Base-by-base conservation (phyloP, 345 rosid species). In the Aquilaria malaccensis region DNA sequence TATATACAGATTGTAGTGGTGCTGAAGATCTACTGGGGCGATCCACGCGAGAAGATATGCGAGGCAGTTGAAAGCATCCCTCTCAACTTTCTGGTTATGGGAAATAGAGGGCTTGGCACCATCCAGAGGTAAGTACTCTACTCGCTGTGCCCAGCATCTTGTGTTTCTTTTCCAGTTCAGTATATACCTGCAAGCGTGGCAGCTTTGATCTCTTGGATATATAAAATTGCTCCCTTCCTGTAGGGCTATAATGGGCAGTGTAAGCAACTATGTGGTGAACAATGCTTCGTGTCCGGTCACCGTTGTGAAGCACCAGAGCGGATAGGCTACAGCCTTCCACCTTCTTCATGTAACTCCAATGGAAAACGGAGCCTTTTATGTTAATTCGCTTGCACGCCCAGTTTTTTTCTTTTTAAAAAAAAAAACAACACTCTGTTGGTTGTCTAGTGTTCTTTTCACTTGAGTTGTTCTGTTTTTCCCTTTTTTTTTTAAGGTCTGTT, bases 201-300 rank as follows among this genome's bases (percentile, higher is more conserved):
- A 22, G 22, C 22, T 22, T 22, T 22, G 22, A 22, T 22, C 22
- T 22, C 1, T 22, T 22, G 22, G 22, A 22, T 22, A 22, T 22
- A 22, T 22, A 22, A 22, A 13, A 13, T 30, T 14, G 52, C n/a
- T 54, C 10, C 37, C 9, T 14, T 53, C 47, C n/a, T 66, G 56
- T 79, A 85, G 86, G 76, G 88, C 69, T 31, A 79, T 85, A 64
- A 9, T 83, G 76, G 92, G 92, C 65, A 79, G 92, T 62, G 88
- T 85, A 2, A 85, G 92, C 83, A 81, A 77, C 78, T 66, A 74
- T 62, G 86, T 83, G 57, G 85, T 83, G 83, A 81, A 79, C 55
- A 77, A 79, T 52, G 85, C 78, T 37, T 56, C 69, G 10, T 85
- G 92, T 59, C 86, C 92, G 10, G 74, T 85, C 43, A 83, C 86